Percentiles rank a stretch among this genome's conserved stretches.
Conservation (phyloP, 2,329 filamentous ascomycete genomes). For the Botrytis deweyae region DNA sequence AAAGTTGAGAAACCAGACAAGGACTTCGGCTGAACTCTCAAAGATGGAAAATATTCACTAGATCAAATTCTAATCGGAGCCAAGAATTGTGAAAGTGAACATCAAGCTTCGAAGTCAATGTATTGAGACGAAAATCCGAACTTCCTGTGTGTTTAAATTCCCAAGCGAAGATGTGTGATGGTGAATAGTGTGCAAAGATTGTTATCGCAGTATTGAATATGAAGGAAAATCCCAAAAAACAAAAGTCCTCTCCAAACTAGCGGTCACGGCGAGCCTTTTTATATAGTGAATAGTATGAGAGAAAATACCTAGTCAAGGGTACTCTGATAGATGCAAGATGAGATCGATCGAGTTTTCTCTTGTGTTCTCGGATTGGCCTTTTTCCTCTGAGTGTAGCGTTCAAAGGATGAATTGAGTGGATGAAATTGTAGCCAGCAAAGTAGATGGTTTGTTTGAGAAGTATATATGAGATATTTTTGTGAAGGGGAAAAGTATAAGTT, state of each 20-base stretch:
- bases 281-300: constrained; percentile 16
- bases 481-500: background rate
- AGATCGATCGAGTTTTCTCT: constrained; percentile 1
- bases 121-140: background rate
- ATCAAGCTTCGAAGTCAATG: background rate
- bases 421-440: constrained; percentile 1
- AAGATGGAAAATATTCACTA: constrained; percentile 9
- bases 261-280: background rate
- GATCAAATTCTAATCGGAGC: background rate
- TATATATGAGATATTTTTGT: background rate
- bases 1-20: background rate
- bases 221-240: background rate
- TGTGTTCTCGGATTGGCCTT: background rate
- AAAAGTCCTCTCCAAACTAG: constrained; percentile 9
- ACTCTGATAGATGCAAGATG: background rate
- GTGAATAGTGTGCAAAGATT: constrained; percentile 1
- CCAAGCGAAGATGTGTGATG: background rate
- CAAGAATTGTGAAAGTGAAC: background rate
- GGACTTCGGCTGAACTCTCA: background rate
- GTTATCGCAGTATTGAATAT: background rate
- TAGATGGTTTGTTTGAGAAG: background rate
- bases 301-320: background rate
- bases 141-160: background rate
- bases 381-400: background rate
- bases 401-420: constrained; percentile 5